A percentile compares a stretch with the other conserved stretches of the same genome.
phyloP scores from a whole-genome alignment of 1,284 basidiomycete genomes.

The Trametes pubescens region DNA sequence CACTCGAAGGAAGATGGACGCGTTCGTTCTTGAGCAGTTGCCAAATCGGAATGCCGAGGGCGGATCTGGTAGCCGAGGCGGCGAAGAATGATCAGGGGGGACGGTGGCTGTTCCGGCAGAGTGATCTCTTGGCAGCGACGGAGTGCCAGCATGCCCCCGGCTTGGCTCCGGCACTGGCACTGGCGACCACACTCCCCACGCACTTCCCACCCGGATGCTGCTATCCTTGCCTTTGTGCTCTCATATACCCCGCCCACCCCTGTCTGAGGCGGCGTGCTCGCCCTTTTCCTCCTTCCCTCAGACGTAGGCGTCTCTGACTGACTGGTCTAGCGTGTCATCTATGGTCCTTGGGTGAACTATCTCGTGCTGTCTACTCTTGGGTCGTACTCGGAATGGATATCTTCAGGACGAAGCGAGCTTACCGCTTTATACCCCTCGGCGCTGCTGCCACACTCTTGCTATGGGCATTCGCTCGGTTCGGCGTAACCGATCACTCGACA shows the following conservation, averaged over 20 bases:
- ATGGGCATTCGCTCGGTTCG: conserved; percentile 24
- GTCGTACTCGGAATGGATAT: conserved; percentile 17
- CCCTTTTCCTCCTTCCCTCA: neutral
- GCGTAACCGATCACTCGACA: conserved; percentile 7
- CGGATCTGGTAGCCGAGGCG: conserved; percentile 1
- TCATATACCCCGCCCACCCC: neutral
- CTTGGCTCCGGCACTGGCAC: neutral
- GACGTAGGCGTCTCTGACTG: neutral
- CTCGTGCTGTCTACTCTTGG: neutral
- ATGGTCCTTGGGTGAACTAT: neutral
- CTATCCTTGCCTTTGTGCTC: neutral
- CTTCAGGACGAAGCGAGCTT: conserved; percentile 15
- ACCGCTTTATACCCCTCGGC: conserved; percentile 27
- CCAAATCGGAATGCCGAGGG: conserved; percentile 8
- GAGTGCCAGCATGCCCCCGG: conserved; percentile 2
- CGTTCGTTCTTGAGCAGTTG: conserved; percentile 5
- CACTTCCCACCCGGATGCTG: neutral
- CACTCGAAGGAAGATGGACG: neutral
- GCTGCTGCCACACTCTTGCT: conserved; percentile 22
- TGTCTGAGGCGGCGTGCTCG: neutral
- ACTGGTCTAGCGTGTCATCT: neutral
- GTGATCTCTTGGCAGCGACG: conserved; percentile 12
- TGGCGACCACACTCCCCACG: neutral
- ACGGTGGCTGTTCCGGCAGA: conserved; percentile 14
- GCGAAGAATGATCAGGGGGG: neutral